These are phyloP conservation scores for Aureobasidium vineae DNA, from an alignment of 2,329 filamentous ascomycete species.

Conservation along the genomic window DNA sequence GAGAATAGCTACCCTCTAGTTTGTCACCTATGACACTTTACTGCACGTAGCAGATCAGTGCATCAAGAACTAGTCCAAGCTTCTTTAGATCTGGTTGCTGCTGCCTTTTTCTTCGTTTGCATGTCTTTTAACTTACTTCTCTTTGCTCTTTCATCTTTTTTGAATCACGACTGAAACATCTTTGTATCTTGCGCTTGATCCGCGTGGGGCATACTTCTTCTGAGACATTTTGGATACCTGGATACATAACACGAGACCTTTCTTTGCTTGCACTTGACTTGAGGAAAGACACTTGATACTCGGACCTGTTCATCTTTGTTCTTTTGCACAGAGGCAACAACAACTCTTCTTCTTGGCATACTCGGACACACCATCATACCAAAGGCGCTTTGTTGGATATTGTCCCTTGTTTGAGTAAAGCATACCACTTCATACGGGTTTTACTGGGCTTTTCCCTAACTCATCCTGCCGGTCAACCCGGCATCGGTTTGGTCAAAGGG, in stretches of 20 bases:
- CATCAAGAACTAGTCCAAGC: neutral
- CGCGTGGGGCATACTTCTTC: constrained; percentile 8
- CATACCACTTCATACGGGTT: neutral
- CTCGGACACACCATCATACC: neutral
- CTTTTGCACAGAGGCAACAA: neutral
- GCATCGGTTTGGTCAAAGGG: neutral
- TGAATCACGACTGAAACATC: constrained; percentile 5
- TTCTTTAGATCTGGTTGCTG: neutral
- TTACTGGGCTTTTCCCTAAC: neutral
- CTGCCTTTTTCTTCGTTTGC: neutral
- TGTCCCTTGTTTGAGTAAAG: neutral
- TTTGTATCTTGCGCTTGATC: constrained; percentile 1
- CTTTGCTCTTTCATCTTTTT: neutral
- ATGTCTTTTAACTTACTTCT: neutral
- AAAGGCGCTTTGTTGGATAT: neutral
- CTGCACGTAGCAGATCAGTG: constrained; percentile 4
- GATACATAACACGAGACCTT: constrained; percentile 15
- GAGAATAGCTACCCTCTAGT: neutral
- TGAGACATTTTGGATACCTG: constrained; percentile 3
- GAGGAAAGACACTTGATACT: neutral
- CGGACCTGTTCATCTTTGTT: neutral
- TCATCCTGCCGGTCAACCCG: neutral
- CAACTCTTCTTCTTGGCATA: neutral
- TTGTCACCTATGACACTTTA: neutral
- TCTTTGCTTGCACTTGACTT: constrained; percentile 1